A percentile compares a stretch with the other conserved stretches of the same genome.
These are phyloP conservation scores for Candida ipomoeae DNA, from an alignment of 805 yeast species.

Conservation along the genomic window DNA sequence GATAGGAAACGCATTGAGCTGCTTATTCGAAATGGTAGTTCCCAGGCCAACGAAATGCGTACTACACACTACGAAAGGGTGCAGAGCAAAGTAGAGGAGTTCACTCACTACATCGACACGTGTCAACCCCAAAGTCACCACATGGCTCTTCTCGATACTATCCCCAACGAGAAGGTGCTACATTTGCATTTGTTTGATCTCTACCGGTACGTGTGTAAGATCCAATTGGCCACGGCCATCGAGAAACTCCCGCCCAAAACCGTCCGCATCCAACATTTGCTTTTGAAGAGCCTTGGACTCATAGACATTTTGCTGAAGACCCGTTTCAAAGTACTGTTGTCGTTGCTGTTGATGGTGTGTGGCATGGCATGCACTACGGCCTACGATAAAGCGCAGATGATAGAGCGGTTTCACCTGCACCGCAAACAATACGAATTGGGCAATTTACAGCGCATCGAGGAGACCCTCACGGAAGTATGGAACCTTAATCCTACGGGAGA, in stretches of 20 bases:
- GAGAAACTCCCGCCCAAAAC: slow-evolving; percentile 11
- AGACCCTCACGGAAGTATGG: slow-evolving; percentile 17
- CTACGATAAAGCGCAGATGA: slow-evolving; percentile 21
- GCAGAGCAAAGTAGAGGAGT: neutral
- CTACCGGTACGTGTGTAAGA: slow-evolving; percentile 11
- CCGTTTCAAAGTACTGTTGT: slow-evolving; percentile 14
- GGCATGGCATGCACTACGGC: slow-evolving; percentile 29
- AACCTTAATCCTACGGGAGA: slow-evolving; percentile 14
- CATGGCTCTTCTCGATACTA: slow-evolving; percentile 6
- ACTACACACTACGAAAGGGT: slow-evolving; percentile 9
- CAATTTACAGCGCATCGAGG: slow-evolving; percentile 17
- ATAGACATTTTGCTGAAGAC: slow-evolving; percentile 13
- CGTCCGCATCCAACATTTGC: slow-evolving; percentile 9
- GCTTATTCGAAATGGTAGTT: neutral
- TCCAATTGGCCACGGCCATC: slow-evolving; percentile 14
- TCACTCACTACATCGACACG: slow-evolving; percentile 4
- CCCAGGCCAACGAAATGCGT: slow-evolving; percentile 1
- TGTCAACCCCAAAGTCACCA: slow-evolving; percentile 14
- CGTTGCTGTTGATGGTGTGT: slow-evolving; percentile 23
- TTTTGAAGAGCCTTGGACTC: slow-evolving; percentile 11
- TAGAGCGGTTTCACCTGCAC: slow-evolving; percentile 22
- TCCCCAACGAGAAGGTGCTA: slow-evolving; percentile 7
- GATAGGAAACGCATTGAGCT: slow-evolving; percentile 5
- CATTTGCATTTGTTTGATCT: slow-evolving; percentile 17
- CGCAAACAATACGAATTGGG: slow-evolving; percentile 16